A percentile compares a stretch with the other conserved stretches of the same genome.
Evolutionary conservation across 2,329 filamentous ascomycete genomes (phyloP).

Genomic region (Leptodontidium sp.): DNA sequence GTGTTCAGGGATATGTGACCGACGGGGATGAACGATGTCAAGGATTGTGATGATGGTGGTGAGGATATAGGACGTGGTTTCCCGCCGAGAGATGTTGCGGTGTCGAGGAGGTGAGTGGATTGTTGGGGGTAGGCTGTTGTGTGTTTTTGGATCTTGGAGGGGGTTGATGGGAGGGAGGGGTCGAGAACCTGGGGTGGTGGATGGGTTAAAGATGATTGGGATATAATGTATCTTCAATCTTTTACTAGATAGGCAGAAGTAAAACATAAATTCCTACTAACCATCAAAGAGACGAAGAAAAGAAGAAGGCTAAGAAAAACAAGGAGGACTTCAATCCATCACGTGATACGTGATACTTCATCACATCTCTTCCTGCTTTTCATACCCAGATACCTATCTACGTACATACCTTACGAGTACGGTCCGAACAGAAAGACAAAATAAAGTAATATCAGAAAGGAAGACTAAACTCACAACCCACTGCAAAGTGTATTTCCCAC

Average conservation of each 20-base stretch:
- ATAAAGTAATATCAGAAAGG: too few relatives aligned
- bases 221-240: too few relatives aligned
- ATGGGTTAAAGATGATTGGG: too few relatives aligned
- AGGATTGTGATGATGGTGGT: neutral
- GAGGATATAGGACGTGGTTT: conserved; percentile 15
- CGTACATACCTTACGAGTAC: too few relatives aligned
- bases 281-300: neutral
- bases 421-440: too few relatives aligned
- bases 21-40: conserved; percentile 35
- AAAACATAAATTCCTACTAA: neutral
- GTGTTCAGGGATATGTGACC: conserved; percentile 42
- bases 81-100: conserved; percentile 29
- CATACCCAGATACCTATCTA: too few relatives aligned
- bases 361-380: too few relatives aligned
- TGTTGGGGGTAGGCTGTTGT: conserved; percentile 33
- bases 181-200: conserved; percentile 22
- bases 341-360: too few relatives aligned
- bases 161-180: conserved; percentile 10
- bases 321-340: too few relatives aligned
- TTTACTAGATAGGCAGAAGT: neutral
- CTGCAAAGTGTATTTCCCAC: conserved; percentile 34
- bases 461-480: conserved; percentile 37
- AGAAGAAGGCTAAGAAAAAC: neutral
- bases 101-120: conserved; percentile 33
- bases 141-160: conserved; percentile 29